A percentile compares a stretch with the other conserved stretches of the same genome.
Conservation (phyloP, 1,284 basidiomycete genomes). For the Coniferiporia weirii region DNA sequence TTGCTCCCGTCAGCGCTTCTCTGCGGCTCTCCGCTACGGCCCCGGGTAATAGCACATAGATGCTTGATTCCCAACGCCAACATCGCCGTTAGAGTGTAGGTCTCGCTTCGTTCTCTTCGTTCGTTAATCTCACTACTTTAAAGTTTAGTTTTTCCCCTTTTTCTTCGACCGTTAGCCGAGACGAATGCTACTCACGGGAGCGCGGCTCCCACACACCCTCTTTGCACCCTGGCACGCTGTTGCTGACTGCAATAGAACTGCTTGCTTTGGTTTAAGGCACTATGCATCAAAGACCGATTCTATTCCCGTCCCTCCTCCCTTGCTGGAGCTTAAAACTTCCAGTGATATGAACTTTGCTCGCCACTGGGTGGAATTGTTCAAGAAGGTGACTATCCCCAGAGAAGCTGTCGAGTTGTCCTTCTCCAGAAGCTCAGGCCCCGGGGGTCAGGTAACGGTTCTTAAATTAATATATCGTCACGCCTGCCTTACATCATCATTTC, state of each 20-base stretch:
- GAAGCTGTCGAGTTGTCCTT: constrained; percentile 54
- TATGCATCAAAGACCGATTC: neutral
- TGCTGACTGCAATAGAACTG: neutral
- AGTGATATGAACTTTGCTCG: constrained; percentile 42
- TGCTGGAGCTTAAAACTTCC: constrained; percentile 31
- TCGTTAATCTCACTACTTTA: too few relatives aligned
- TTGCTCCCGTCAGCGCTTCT: too few relatives aligned
- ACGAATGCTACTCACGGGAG: too few relatives aligned
- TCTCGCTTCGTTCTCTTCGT: too few relatives aligned
- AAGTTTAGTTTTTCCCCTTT: too few relatives aligned
- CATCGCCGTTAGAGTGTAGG: too few relatives aligned
- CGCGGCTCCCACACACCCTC: neutral
- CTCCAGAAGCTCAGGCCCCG: constrained; percentile 72
- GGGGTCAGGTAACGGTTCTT: constrained; percentile 55
- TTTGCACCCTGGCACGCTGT: neutral
- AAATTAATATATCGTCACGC: neutral
- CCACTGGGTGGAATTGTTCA: constrained; percentile 49
- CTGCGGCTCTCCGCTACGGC: too few relatives aligned
- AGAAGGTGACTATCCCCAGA: constrained; percentile 38
- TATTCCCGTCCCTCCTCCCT: constrained; percentile 33
- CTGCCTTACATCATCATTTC: neutral
- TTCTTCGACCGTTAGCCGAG: too few relatives aligned
- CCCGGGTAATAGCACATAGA: too few relatives aligned
- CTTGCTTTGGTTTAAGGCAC: neutral
- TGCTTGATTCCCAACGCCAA: too few relatives aligned